Conservation (phyloP, 75 land plant species). For the Sequoiadendron giganteum region DNA sequence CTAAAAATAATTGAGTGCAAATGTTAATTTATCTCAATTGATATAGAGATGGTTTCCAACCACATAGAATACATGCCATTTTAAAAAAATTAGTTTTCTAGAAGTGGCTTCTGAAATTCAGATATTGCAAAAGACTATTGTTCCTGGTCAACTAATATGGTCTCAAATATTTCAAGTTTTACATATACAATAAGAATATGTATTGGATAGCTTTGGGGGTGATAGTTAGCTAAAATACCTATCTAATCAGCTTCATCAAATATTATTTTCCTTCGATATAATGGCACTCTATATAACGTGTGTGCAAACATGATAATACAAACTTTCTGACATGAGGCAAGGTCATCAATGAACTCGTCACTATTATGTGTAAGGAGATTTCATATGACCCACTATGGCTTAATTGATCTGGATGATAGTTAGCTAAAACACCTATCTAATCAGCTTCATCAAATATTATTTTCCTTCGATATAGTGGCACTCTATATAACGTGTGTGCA, state of each 20-base stretch:
- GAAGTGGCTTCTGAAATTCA: background rate
- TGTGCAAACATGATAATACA: background rate
- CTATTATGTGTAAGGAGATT: background rate
- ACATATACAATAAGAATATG: background rate
- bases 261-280: background rate
- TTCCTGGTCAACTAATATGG: background rate
- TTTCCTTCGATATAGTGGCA: background rate
- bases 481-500: background rate
- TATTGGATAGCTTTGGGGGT: background rate
- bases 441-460: background rate
- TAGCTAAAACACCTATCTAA: background rate
- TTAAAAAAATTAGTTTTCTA: background rate
- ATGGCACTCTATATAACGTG: background rate
- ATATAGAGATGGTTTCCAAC: no score
- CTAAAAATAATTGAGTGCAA: background rate
- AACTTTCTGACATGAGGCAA: background rate
- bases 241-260: background rate
- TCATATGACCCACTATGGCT: no score
- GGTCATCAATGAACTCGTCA: background rate
- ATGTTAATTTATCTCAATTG: background rate
- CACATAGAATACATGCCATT: background rate
- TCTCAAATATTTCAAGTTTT: background rate
- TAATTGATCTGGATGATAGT: background rate
- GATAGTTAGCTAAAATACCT: background rate
- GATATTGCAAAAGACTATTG: background rate